Evolutionary conservation across 148 eudicot species (phyloP).

Genomic region (Rhododendron mucronatum): DNA sequence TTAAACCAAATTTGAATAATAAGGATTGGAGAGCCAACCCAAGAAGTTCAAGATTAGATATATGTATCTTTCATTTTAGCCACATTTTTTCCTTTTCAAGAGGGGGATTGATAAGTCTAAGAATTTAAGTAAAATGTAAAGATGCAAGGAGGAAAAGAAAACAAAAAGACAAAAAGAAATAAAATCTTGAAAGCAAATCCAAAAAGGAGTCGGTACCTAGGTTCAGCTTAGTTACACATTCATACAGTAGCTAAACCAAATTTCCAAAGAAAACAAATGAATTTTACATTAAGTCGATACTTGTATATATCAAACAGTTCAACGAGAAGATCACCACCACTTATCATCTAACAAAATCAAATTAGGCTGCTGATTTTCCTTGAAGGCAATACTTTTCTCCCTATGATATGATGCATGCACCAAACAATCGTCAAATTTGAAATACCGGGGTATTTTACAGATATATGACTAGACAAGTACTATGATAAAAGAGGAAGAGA

Average conservation of each 20-base stretch:
- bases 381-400: not conserved
- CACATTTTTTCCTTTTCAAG: not conserved
- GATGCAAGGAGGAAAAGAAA: not conserved
- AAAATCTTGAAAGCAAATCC: not conserved
- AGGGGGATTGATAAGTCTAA: not conserved
- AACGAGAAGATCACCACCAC: not conserved
- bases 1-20: not conserved
- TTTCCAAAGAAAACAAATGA: not conserved
- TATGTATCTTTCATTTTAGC: not conserved
- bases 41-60: not conserved
- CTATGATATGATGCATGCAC: not conserved
- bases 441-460: not conserved
- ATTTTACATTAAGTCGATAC: not conserved
- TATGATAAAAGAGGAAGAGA: too few species aligned
- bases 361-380: not conserved
- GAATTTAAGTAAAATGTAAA: not conserved
- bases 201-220: not conserved
- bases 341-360: not conserved
- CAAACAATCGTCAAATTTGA: not conserved
- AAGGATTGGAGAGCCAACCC: not conserved
- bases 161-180: not conserved
- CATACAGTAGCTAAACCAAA: not conserved
- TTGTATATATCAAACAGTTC: not conserved
- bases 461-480: not conserved
- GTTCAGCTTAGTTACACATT: not conserved